Percentiles rank a stretch among this genome's conserved stretches.
These are phyloP conservation scores for Ceratobasidium sp. DNA, from an alignment of 1,284 basidiomycete genomes.

Conservation along the genomic window DNA sequence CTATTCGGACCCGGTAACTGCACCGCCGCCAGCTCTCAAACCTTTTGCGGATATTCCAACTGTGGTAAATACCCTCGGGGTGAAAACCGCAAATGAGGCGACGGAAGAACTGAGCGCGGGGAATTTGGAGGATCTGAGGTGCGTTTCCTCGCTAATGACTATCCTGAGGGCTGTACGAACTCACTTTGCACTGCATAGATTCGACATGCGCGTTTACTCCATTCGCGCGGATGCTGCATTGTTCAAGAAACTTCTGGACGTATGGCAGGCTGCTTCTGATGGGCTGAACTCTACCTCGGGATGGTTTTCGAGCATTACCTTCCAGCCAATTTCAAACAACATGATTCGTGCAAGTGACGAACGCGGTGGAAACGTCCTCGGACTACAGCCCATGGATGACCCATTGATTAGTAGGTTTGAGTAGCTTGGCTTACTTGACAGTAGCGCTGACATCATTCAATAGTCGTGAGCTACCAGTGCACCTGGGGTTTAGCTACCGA, in stretches of 20 bases:
- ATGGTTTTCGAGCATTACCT: neutral
- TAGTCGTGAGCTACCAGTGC: conserved; percentile 21
- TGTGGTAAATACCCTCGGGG: neutral
- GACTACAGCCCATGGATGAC: neutral
- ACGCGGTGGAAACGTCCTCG: conserved; percentile 17
- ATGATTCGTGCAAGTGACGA: conserved; percentile 18
- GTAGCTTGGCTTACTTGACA: neutral
- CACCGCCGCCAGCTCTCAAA: conserved; percentile 12
- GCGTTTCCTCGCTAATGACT: neutral
- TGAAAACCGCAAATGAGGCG: conserved; percentile 17
- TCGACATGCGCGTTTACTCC: conserved; percentile 7
- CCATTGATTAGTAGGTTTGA: conserved; percentile 1
- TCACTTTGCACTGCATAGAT: neutral
- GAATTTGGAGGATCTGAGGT: neutral
- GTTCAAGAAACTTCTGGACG: neutral
- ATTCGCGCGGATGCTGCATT: conserved; percentile 8
- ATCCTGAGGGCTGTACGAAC: neutral
- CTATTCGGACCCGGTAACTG: conserved; percentile 11
- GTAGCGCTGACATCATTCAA: neutral
- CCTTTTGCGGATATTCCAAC: conserved; percentile 13
- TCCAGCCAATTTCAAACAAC: conserved; percentile 16
- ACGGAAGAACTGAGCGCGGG: conserved; percentile 1
- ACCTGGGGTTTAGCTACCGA: neutral
- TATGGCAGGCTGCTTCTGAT: neutral
- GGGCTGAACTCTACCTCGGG: conserved; percentile 8